Base-by-base conservation (phyloP, 1,284 basidiomycete genomes). In the Calocybe gambosa region DNA sequence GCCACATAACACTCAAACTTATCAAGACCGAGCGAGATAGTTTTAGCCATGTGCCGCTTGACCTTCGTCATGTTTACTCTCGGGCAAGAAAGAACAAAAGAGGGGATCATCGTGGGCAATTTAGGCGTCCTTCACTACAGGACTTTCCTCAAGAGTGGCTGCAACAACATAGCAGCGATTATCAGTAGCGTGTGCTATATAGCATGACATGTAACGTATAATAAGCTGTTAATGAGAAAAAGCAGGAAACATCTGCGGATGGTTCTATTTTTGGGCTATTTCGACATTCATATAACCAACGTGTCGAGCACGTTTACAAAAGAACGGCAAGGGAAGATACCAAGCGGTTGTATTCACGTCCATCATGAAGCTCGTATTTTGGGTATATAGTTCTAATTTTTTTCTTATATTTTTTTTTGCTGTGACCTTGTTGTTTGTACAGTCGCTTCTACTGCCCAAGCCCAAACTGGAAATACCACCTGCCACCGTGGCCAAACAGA, bases 91-190 rank as follows among this genome's bases (percentile, higher is more conserved):
- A 89, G 66, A 77, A 78, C 39, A 82, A 78, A 61, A 78, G 78
- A 58, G 83, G 82, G 16, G 80, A 80, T 44, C 82, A 87, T 59
- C 69, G 78, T 35, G 75, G 73, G 50, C 75, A 77, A 50, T 67
- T 75, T 39, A 66, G 70, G 28, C 76, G 79, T 39, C 81, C 85
- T 26, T 74, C 82, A 23, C 70, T 90, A 47, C 71, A 66, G 50
- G 89, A 92, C 57, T 93, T 92, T 64, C 90, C 90, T 1, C 67
- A 77, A 60, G 84, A 85, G 60, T 93, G 89, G 89, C 68, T 93
- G 51, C 83, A 82, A 13, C 19, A 47, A 16, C 39, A 13, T 29
- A 13, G 28, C 9, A 26, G 5, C 9, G 25, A 26, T 5, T 26
- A 26, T 10, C 28, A 23, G 28, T 29, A 29, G 28, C 28, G 13